Evolutionary conservation across 129 eudicot genomes (phyloP).

Genomic region (Apium graveolens): DNA sequence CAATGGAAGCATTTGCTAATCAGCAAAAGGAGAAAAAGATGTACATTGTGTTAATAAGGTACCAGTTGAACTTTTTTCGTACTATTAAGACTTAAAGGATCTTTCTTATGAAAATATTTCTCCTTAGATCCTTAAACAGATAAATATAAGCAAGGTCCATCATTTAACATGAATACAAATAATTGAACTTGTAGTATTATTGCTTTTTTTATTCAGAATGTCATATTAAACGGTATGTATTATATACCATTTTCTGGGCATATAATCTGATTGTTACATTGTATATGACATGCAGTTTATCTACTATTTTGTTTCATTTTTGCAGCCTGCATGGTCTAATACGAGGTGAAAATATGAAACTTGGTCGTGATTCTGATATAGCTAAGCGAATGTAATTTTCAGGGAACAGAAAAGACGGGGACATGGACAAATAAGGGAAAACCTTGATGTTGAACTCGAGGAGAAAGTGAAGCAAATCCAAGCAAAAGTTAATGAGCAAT

Average conservation of each 20-base stretch:
- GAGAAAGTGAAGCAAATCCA: no score
- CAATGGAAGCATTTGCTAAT: constrained; percentile 88
- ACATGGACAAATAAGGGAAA: no score
- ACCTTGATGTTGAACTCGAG: no score
- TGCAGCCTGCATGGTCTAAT: constrained; percentile 93
- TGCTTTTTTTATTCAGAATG: neutral
- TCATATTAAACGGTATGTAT: neutral
- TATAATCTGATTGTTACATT: neutral
- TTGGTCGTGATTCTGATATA: constrained; percentile 99
- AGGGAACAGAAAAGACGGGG: no score
- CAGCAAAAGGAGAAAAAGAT: constrained; percentile 86
- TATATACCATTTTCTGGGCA: neutral
- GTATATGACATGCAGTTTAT: neutral
- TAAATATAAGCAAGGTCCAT: neutral
- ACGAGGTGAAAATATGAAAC: constrained; percentile 99
- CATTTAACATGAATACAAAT: neutral
- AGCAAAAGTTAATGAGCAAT: no score
- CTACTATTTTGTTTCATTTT: constrained; percentile 5
- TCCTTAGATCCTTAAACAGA: neutral
- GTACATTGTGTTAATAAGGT: constrained; percentile 85
- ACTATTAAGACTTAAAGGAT: neutral
- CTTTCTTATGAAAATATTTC: neutral
- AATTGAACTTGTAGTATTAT: neutral
- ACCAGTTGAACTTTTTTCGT: constrained; percentile 2
- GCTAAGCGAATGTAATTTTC: no score